Base-by-base conservation (phyloP, 495 filamentous ascomycete species). In the Daldinia loculata region DNA sequence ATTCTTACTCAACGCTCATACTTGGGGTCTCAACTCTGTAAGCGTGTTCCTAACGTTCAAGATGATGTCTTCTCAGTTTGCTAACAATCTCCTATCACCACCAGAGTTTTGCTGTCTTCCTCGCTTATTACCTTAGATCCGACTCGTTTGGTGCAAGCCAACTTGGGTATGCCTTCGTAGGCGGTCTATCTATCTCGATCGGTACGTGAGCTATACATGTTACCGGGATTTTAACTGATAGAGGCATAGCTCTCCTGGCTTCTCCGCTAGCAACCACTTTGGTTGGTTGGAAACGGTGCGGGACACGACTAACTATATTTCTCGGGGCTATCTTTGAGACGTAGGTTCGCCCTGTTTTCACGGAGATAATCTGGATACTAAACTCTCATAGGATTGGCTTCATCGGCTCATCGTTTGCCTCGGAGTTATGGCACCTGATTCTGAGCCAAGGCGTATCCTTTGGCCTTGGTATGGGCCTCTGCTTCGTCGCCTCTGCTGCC, bases 371-470 rank as follows among this genome's bases (percentile, higher is more conserved):
- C 61, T 2, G 65, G 12, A 22, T 65, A 14, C 43, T 48, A 24
- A 48, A 48, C 19, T 22, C 15, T 53, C n/a, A 29, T 48, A 72
- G 70, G 30, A 78, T 83, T 34, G 88, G 85, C 1, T 85, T 92
- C 60, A 84, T 93, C 63, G 84, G 84, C 4, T 88, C 90, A 2
- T 91, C 89, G 9, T 93, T 92, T 63, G 85, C 88, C n/a, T 86
- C 80, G 7, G 75, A 86, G 43, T 84, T 90, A 71, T 93, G 90
- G 90, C 90, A 92, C 45, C 84, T 93, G 32, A 88, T 93, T 62
- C 85, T 96, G 3, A 88, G 86, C 58, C 92, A 95, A 75, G 93
- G 92, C 9, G 78, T 94, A 7, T 86, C 89, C 57, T 92, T 95
- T 65, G 92, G 93, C 29, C 76, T 88, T 45, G 93, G 91, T 0